These are phyloP conservation scores for Kodamaea anthophila DNA, from an alignment of 1,139 yeast species.

Conservation along the genomic window DNA sequence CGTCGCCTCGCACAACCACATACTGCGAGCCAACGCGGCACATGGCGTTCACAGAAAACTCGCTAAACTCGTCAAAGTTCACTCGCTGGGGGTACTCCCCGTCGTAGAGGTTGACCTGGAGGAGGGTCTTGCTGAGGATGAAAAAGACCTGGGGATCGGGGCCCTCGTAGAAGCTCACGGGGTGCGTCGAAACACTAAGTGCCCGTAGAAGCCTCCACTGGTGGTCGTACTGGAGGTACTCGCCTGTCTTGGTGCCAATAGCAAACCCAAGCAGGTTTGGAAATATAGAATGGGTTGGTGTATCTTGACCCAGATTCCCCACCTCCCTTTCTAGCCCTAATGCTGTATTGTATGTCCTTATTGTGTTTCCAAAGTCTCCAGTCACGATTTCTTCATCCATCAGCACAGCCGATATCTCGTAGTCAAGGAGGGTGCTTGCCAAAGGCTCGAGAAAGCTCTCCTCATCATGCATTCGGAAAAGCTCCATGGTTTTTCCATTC, in stretches of 20 bases:
- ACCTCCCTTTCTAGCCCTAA: no score
- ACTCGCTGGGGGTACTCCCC: slow-evolving; percentile 34
- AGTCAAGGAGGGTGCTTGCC: slow-evolving; percentile 2
- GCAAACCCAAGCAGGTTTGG: slow-evolving; percentile 6
- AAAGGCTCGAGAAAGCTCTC: slow-evolving; percentile 5
- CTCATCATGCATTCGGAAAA: slow-evolving; percentile 5
- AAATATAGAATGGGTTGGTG: slow-evolving; percentile 7
- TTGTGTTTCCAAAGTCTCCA: slow-evolving; percentile 11
- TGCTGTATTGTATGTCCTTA: slow-evolving; percentile 1
- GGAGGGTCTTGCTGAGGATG: slow-evolving; percentile 31
- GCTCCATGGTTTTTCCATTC: slow-evolving; percentile 8
- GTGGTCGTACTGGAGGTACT: slow-evolving; percentile 7
- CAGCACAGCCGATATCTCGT: slow-evolving; percentile 9
- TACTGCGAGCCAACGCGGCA: slow-evolving; percentile 9
- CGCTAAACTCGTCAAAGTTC: slow-evolving; percentile 32
- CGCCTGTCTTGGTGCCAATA: slow-evolving; percentile 18
- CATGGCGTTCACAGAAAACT: slow-evolving; percentile 11
- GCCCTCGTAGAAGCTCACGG: slow-evolving; percentile 11
- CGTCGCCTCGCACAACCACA: slow-evolving; percentile 45
- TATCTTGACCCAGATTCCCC: no score
- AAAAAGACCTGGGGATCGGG: slow-evolving; percentile 17
- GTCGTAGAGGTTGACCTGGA: slow-evolving; percentile 35
- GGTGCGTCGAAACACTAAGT: slow-evolving; percentile 14
- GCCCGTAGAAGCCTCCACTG: slow-evolving; percentile 8
- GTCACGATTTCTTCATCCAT: slow-evolving; percentile 1